These are phyloP conservation scores for Saccharomycopsis sp. DNA, from an alignment of 805 yeast genomes.

Conservation along the genomic window DNA sequence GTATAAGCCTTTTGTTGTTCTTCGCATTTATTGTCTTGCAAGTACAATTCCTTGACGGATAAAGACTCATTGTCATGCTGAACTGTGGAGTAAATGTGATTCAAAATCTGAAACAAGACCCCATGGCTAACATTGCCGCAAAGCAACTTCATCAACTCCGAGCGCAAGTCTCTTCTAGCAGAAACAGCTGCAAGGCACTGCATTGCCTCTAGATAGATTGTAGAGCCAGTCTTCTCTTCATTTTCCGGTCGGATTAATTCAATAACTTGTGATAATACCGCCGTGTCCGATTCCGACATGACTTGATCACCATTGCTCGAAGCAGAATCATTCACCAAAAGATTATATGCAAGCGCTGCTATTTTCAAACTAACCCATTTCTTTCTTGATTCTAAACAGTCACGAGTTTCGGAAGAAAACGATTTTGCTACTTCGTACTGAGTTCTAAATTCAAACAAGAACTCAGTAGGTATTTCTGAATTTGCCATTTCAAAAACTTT, in stretches of 20 bases:
- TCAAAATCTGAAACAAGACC: constrained; percentile 58
- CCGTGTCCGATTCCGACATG: constrained; percentile 65
- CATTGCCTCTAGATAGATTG: constrained; percentile 48
- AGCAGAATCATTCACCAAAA: constrained; percentile 29
- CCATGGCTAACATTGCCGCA: constrained; percentile 90
- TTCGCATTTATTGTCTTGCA: constrained; percentile 29
- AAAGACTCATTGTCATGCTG: constrained; percentile 28
- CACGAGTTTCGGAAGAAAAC: constrained; percentile 48
- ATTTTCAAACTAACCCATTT: constrained; percentile 56
- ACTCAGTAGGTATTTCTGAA: constrained; percentile 48
- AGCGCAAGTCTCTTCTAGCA: constrained; percentile 56
- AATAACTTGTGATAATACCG: constrained; percentile 56
- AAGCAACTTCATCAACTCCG: constrained; percentile 65
- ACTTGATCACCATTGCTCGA: constrained; percentile 43
- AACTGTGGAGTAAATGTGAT: constrained; percentile 48
- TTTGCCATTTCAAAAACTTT: constrained; percentile 57
- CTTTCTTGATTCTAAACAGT: constrained; percentile 46
- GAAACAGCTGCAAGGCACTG: constrained; percentile 64
- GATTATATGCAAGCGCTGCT: constrained; percentile 54
- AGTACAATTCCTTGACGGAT: constrained; percentile 6
- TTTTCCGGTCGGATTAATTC: constrained; percentile 66
- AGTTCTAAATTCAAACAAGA: constrained; percentile 53
- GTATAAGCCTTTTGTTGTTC: constrained; percentile 38
- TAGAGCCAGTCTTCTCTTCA: constrained; percentile 23
- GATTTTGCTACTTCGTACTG: constrained; percentile 63